Conservation (phyloP, 176 grass and related monocot genomes). For the Juncus inflexus region DNA sequence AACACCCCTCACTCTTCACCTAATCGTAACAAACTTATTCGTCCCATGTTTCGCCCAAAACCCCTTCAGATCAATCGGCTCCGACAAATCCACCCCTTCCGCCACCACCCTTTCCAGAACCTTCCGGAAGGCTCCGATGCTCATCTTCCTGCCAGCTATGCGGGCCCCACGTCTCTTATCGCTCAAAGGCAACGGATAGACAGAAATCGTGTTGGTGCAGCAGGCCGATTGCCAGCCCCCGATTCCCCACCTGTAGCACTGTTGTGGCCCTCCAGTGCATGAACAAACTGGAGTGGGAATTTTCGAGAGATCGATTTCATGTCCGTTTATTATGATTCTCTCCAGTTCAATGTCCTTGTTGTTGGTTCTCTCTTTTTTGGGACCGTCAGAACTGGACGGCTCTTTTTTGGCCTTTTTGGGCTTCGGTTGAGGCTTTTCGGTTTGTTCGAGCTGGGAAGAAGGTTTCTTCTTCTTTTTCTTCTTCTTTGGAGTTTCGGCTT, state of each 20-base stretch:
- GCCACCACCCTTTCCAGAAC: conserved; percentile 50
- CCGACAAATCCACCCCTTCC: conserved; percentile 46
- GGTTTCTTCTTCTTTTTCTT: conserved; percentile 38
- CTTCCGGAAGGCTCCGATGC: conserved; percentile 50
- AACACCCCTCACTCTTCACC: conserved; percentile 20
- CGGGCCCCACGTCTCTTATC: conserved; percentile 47
- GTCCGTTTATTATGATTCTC: conserved; percentile 45
- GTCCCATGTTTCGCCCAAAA: conserved; percentile 61
- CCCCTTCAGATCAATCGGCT: conserved; percentile 48
- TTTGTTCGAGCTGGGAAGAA: neutral
- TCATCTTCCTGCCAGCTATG: conserved; percentile 53
- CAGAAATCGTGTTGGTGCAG: conserved; percentile 50
- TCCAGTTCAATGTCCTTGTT: conserved; percentile 25
- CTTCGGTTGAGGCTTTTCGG: conserved; percentile 33
- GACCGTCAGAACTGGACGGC: conserved; percentile 28
- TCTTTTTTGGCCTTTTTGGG: conserved; percentile 47
- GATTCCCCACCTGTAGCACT: conserved; percentile 50
- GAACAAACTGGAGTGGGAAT: conserved; percentile 50
- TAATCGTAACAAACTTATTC: conserved; percentile 58
- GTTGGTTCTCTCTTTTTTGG: conserved; percentile 26
- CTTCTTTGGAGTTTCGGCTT: conserved; percentile 24
- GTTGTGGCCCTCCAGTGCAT: conserved; percentile 44
- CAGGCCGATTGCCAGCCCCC: conserved; percentile 56
- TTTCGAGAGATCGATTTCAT: conserved; percentile 46
- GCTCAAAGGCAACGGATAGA: conserved; percentile 42